phyloP scores from a whole-genome alignment of 352 stramenopile genomes.

The Phytophthora brassicae region DNA sequence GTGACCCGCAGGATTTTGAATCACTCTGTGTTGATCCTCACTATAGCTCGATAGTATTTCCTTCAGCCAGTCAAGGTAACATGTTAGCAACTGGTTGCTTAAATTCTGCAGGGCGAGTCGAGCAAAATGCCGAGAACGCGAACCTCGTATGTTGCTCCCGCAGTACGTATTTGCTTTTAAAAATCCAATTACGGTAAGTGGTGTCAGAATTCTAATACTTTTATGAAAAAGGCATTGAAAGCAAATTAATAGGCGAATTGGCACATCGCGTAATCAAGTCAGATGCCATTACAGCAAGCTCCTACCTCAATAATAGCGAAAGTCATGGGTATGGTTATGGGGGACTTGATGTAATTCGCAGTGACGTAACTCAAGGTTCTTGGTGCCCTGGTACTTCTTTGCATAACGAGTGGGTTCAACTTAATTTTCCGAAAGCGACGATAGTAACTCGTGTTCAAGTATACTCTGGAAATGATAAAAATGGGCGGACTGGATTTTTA shows the following conservation, averaged over 20 bases:
- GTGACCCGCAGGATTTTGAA: conserved; percentile 43
- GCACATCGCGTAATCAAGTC: conserved; percentile 7
- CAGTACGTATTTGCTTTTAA: conserved; percentile 19
- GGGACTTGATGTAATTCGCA: conserved; percentile 38
- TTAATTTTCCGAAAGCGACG: conserved; percentile 43
- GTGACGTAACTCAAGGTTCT: conserved; percentile 15
- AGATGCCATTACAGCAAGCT: conserved; percentile 18
- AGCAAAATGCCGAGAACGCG: conserved; percentile 28
- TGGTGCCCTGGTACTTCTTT: conserved; percentile 41
- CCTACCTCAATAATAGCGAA: conserved; percentile 36
- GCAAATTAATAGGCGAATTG: conserved; percentile 24
- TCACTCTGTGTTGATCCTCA: conserved; percentile 28
- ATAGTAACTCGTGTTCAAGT: conserved; percentile 40
- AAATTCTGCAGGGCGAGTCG: conserved; percentile 8
- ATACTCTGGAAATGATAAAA: conserved; percentile 24
- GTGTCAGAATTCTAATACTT: background rate
- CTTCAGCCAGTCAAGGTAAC: conserved; percentile 16
- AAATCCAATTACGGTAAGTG: background rate
- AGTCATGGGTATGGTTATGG: conserved; percentile 46
- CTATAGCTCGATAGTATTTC: conserved; percentile 16
- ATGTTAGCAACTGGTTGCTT: conserved; percentile 9
- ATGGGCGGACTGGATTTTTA: conserved; percentile 18
- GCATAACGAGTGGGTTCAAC: conserved; percentile 43
- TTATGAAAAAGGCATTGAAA: conserved; percentile 9
- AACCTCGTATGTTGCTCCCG: conserved; percentile 48